These are phyloP conservation scores for Erodium maritimum DNA, from an alignment of 345 rosid species.

Conservation along the genomic window DNA sequence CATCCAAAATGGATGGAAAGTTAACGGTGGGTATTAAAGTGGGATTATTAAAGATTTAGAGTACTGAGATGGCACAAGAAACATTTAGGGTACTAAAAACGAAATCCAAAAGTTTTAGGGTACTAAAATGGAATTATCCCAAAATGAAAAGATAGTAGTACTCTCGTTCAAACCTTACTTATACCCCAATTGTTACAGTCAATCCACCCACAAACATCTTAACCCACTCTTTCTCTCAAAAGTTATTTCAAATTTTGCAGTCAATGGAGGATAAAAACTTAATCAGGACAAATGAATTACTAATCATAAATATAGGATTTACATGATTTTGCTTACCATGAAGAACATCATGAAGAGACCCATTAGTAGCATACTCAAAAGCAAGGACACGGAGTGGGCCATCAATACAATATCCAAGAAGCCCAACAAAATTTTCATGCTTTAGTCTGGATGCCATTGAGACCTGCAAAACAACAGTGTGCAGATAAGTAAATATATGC, in stretches of 20 bases:
- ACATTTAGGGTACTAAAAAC: too few relatives aligned
- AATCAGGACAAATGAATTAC: background rate
- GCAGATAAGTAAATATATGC: background rate
- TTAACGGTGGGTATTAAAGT: too few relatives aligned
- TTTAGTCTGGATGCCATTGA: conserved; percentile 8
- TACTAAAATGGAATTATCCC: too few relatives aligned
- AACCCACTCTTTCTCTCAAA: background rate
- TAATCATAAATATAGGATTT: background rate
- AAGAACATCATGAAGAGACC: conserved; percentile 9
- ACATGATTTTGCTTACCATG: conserved; percentile 3
- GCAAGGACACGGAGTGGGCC: conserved; percentile 7
- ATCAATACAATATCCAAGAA: conserved; percentile 7
- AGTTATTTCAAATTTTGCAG: background rate
- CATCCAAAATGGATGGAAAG: too few relatives aligned
- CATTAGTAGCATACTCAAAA: conserved; percentile 7
- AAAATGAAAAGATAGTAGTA: too few relatives aligned
- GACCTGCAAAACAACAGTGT: background rate
- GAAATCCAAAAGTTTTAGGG: too few relatives aligned
- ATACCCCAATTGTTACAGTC: background rate
- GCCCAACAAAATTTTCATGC: conserved; percentile 6
- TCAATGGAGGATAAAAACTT: background rate
- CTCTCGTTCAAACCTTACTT: background rate
- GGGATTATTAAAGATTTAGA: too few relatives aligned
- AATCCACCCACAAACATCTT: background rate
- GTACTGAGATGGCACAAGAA: too few relatives aligned